These are phyloP conservation scores for Blastobotrys capitulatus DNA, from an alignment of 1,139 yeast genomes.

Conservation along the genomic window DNA sequence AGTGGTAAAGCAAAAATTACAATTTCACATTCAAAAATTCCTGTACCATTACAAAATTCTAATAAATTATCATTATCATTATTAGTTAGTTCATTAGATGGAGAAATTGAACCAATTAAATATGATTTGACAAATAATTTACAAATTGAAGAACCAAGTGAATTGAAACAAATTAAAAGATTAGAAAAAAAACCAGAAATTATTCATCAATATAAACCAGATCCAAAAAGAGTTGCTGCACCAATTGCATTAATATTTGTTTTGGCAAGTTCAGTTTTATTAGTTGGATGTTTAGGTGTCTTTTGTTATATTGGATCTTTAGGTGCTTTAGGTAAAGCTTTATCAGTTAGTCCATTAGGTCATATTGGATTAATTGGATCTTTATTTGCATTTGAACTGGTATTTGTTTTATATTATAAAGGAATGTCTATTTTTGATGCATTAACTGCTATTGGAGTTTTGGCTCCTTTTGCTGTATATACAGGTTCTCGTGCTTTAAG, in stretches of 20 bases:
- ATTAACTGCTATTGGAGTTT: conserved; percentile 45
- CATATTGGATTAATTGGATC: conserved; percentile 45
- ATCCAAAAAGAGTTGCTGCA: conserved; percentile 51
- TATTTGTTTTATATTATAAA: conserved; percentile 62
- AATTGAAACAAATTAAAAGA: conserved; percentile 17
- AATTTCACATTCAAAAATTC: conserved; percentile 28
- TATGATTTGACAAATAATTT: conserved; percentile 15
- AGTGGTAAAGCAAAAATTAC: conserved; percentile 27
- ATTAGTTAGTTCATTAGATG: conserved; percentile 25
- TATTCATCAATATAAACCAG: conserved; percentile 56
- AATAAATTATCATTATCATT: conserved; percentile 21
- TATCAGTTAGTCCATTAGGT: conserved; percentile 35
- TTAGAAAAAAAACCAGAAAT: conserved; percentile 57
- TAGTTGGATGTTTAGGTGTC: conserved; percentile 24
- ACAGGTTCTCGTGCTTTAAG: conserved; percentile 63
- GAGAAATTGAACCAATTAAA: conserved; percentile 16
- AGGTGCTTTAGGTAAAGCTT: conserved; percentile 21
- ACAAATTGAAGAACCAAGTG: conserved; percentile 14
- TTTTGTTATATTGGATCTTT: conserved; percentile 22
- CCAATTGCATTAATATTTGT: conserved; percentile 52
- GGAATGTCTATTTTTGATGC: conserved; percentile 71
- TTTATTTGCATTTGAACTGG: conserved; percentile 54
- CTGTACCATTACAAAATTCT: conserved; percentile 23
- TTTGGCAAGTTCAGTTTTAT: conserved; percentile 39
- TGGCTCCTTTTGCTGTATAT: conserved; percentile 53